A percentile compares a stretch with the other conserved stretches of the same genome.
phyloP scores from a whole-genome alignment of 1,284 basidiomycete species.

The Microbotryum intermedium region DNA sequence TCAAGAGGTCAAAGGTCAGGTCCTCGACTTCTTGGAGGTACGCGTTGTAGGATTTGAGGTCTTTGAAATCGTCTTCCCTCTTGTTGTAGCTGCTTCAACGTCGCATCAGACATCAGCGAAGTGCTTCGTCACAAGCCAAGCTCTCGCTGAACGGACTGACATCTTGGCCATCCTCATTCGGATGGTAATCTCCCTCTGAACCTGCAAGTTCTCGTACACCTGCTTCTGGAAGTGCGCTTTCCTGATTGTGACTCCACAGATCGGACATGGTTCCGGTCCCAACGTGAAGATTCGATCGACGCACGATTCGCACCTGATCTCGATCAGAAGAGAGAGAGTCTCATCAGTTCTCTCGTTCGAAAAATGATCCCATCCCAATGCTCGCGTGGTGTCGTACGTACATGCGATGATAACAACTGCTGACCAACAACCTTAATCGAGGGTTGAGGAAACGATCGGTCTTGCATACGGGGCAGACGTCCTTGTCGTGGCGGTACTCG shows the following conservation, averaged over 20 bases:
- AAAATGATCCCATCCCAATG: neutral
- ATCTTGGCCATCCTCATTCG: conserved; percentile 78
- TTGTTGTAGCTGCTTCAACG: conserved; percentile 73
- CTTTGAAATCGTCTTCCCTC: conserved; percentile 75
- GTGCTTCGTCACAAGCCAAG: neutral
- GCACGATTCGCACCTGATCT: conserved; percentile 83
- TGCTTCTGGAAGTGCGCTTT: conserved; percentile 92
- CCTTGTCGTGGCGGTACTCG: conserved; percentile 45
- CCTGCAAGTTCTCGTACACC: conserved; percentile 91
- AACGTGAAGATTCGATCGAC: conserved; percentile 94
- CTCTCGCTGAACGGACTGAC: conserved; percentile 40
- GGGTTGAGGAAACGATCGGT: conserved; percentile 94
- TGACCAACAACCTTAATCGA: conserved; percentile 79
- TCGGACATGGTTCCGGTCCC: conserved; percentile 92
- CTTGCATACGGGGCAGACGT: conserved; percentile 95
- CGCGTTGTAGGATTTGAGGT: conserved; percentile 80
- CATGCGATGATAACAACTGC: conserved; percentile 97
- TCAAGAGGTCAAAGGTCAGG: conserved; percentile 91
- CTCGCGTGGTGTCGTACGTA: conserved; percentile 39
- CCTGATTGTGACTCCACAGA: conserved; percentile 78
- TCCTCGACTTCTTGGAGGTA: conserved; percentile 96
- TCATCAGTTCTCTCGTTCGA: neutral
- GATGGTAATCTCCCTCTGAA: conserved; percentile 93
- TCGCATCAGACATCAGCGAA: neutral
- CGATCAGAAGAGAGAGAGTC: conserved; percentile 18